A percentile compares a stretch with the other conserved stretches of the same genome.
Conservation (phyloP, 371 early-diverging fungal genomes). For the Mucor racemosus region DNA sequence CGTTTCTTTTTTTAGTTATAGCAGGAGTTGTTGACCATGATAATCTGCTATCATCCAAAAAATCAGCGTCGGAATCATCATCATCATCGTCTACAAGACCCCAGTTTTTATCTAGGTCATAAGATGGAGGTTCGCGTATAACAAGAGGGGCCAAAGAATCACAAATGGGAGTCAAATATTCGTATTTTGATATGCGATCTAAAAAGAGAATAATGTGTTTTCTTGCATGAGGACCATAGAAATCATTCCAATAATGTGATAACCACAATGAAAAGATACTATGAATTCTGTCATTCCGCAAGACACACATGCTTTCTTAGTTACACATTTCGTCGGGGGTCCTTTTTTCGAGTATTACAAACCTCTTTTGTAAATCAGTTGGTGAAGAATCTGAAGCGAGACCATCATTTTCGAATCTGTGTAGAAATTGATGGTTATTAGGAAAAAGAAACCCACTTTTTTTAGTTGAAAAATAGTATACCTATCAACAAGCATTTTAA, state of each 20-base stretch:
- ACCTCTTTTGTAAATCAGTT: slow-evolving; percentile 47
- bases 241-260: slow-evolving; percentile 59
- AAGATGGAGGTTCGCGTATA: slow-evolving; percentile 44
- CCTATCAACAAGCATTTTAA: slow-evolving; percentile 51
- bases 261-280: slow-evolving; percentile 53
- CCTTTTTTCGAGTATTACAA: background rate
- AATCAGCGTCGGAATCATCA: background rate
- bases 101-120: slow-evolving; percentile 54
- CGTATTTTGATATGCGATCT: slow-evolving; percentile 42
- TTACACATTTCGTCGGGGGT: slow-evolving; percentile 7
- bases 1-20: slow-evolving; percentile 2
- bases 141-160: slow-evolving; percentile 47
- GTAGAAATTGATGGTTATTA: background rate
- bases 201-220: slow-evolving; percentile 51
- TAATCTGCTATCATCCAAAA: background rate
- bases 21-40: slow-evolving; percentile 1
- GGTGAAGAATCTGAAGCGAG: slow-evolving; percentile 30
- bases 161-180: slow-evolving; percentile 43
- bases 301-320: slow-evolving; percentile 18
- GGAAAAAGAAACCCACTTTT: background rate
- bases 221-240: slow-evolving; percentile 53
- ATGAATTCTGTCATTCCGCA: slow-evolving; percentile 45
- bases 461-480: slow-evolving; percentile 13
- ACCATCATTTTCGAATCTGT: slow-evolving; percentile 45
- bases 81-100: slow-evolving; percentile 40